Evolutionary conservation across 2,329 filamentous ascomycete species (phyloP).

Genomic region (Malbranchea cinnamomea): DNA sequence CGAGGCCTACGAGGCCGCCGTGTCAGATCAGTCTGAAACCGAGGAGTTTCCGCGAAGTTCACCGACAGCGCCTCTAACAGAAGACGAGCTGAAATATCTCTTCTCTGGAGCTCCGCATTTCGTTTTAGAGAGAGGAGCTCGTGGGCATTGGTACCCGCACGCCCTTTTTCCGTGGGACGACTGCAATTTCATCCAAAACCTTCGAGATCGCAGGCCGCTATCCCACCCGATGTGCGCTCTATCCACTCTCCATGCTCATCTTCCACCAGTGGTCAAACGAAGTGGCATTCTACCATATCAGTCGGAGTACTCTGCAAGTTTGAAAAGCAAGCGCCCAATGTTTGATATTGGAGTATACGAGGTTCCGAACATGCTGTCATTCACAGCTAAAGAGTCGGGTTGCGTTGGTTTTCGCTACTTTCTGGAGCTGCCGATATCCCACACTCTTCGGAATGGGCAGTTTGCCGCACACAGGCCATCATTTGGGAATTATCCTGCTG

Average conservation of each 20-base stretch:
- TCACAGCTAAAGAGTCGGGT: slow-evolving; percentile 31
- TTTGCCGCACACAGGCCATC: no score
- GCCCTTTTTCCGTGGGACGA: slow-evolving; percentile 31
- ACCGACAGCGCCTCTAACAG: slow-evolving; percentile 7
- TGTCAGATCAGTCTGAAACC: no score
- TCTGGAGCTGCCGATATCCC: slow-evolving; percentile 30
- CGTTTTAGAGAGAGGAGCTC: slow-evolving; percentile 27
- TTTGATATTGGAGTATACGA: slow-evolving; percentile 33
- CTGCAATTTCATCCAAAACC: slow-evolving; percentile 24
- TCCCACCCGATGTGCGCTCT: slow-evolving; percentile 27
- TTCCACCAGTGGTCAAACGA: no score
- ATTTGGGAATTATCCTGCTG: no score
- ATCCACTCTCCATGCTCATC: slow-evolving; percentile 29
- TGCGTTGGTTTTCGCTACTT: slow-evolving; percentile 34
- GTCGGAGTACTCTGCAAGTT: no score
- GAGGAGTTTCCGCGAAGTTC: no score
- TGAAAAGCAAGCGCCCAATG: slow-evolving; percentile 21
- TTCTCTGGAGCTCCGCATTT: slow-evolving; percentile 32
- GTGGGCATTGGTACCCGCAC: slow-evolving; percentile 27
- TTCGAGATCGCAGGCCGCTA: slow-evolving; percentile 26
- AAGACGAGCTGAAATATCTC: slow-evolving; percentile 25
- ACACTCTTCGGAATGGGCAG: slow-evolving; percentile 1
- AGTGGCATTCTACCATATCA: no score
- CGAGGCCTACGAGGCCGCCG: slow-evolving; percentile 8
- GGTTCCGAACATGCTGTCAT: slow-evolving; percentile 34